phyloP scores from a whole-genome alignment of 2,329 filamentous ascomycete genomes.

The Phoma sp. region DNA sequence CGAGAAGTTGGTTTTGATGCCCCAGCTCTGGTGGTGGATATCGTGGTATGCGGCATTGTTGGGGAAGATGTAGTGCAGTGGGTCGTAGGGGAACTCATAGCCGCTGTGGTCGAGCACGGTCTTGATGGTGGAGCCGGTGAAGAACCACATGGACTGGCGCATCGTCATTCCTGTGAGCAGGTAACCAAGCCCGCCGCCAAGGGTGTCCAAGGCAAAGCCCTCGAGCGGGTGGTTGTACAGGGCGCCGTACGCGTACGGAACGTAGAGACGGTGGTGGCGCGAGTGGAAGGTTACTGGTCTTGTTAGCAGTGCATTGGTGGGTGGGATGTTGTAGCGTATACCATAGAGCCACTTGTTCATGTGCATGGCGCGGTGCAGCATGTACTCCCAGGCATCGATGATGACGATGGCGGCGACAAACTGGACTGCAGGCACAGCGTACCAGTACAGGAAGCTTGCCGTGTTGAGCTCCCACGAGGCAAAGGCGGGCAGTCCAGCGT shows the following conservation, averaged over 20 bases:
- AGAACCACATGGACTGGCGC: conserved; percentile 88
- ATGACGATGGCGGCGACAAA: conserved; percentile 75
- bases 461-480: conserved; percentile 79
- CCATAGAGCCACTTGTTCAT: conserved; percentile 97
- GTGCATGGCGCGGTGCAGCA: conserved; percentile 95
- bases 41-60: conserved; percentile 98
- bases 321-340: conserved; percentile 56
- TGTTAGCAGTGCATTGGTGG: conserved; percentile 15
- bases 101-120: conserved; percentile 98
- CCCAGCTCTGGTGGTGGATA: conserved; percentile 98
- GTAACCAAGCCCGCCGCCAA: conserved; percentile 84
- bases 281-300: conserved; percentile 82
- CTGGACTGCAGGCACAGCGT: conserved; percentile 76
- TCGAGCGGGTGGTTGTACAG: conserved; percentile 97
- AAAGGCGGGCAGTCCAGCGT: conserved; percentile 79
- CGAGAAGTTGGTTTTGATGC: conserved; percentile 93
- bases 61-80: conserved; percentile 85
- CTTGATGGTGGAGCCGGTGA: conserved; percentile 88
- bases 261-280: conserved; percentile 94
- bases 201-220: conserved; percentile 90
- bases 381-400: conserved; percentile 98
- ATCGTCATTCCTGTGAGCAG: conserved; percentile 81
- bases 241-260: conserved; percentile 95
- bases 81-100: conserved; percentile 94
- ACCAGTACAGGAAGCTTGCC: conserved; percentile 81